Evolutionary conservation across 2,329 filamentous ascomycete genomes (phyloP), one percentile per base, ranked within the genome.

Genomic region (Blastomyces parvus): DNA sequence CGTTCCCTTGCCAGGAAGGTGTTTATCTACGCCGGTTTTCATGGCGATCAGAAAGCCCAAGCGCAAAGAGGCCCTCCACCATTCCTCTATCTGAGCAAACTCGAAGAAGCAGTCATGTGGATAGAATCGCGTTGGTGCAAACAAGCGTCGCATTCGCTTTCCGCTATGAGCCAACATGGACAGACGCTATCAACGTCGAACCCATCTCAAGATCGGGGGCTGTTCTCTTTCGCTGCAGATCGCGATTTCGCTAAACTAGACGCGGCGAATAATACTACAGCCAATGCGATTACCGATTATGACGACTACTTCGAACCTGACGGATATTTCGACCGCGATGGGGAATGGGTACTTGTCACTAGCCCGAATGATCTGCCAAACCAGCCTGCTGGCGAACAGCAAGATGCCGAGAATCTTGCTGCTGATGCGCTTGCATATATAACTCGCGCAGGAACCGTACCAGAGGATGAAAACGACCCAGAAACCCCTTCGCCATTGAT

Each of bases 1-100:
- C 86, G 93, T 17, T 89, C 88, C 0, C 82, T 97, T 7, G 84
- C 88, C 22, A 85, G 91, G 38, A 88, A 86, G 67, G 85, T 87
- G 0, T 97, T 96, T 73, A 77, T 93, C 11, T 80, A 94, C 14
- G 89, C 85, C 19, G 94, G 92, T 66, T 83, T 86, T n/a, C 84
- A 86, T 50, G 88, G 88, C 1, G 80, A 77, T 56, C 69, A 69
- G 7, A 70, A 71, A 50, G 69, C 69, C 59, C 73, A 74, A 64
- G 68, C 71, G 25, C 74, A 77, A 79, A 63, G 82, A 80, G 68
- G 81, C 76, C 64, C 85, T 82, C 68, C 91, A 2, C 88, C 91
- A 0, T 90, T 89, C 0, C 80, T 97, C 6, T 86, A 91, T 69
- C 80, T 96, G 5, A 75, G 82, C 5, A 84, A 91, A 70, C 77